Evolutionary conservation across 495 filamentous ascomycete genomes (phyloP).

Genomic region (Pseudoneurospora amorphoporcata): DNA sequence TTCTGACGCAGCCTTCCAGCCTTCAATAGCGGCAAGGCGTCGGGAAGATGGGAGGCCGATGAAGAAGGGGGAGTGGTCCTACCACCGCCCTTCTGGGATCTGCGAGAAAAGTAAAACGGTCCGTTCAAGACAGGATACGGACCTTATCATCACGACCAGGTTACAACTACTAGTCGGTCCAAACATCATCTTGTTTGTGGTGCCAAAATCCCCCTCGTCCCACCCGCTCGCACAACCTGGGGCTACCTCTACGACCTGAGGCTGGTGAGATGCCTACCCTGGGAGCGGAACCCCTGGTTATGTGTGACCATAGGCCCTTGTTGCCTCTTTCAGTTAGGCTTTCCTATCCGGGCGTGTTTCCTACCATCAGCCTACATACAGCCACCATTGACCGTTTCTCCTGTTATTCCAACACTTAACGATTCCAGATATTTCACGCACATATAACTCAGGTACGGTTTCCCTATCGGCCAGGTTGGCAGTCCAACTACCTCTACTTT

Average conservation of each 20-base stretch:
- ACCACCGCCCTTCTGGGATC: not conserved
- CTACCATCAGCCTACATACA: not conserved
- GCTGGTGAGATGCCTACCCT: not conserved
- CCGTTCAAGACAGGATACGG: not conserved
- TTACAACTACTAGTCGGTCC: not conserved
- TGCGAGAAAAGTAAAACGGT: not conserved
- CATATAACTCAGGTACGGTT: not conserved
- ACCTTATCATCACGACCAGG: not conserved
- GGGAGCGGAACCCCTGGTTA: not conserved
- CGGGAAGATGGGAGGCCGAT: not conserved
- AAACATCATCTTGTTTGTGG: not conserved
- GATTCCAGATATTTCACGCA: not conserved
- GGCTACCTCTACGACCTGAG: not conserved
- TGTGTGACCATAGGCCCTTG: not conserved
- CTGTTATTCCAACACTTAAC: not conserved
- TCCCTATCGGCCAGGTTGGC: not conserved
- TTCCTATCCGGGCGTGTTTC: not conserved
- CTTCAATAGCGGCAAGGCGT: not conserved
- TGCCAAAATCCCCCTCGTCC: not conserved
- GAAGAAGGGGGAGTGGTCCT: not conserved
- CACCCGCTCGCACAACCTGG: not conserved
- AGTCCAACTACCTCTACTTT: not conserved
- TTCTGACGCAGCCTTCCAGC: not conserved
- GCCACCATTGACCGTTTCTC: not conserved
- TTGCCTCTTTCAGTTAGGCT: not conserved